Evolutionary conservation across 2,329 filamentous ascomycete genomes (phyloP).

Genomic region (Diplodia sapinea): DNA sequence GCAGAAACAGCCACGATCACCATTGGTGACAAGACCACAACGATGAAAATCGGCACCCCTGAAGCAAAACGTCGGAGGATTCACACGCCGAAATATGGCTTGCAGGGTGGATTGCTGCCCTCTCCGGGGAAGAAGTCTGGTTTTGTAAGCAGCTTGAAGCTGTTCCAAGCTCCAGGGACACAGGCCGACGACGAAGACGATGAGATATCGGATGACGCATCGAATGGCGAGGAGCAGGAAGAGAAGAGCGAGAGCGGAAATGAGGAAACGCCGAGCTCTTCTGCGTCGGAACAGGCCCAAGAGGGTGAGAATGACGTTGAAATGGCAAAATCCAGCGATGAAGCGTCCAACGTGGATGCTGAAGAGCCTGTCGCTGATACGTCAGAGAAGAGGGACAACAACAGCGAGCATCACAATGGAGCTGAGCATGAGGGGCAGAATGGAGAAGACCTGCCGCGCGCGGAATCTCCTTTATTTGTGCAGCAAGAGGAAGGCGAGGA

Average conservation of each 20-base stretch:
- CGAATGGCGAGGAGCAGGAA: neutral
- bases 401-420: neutral
- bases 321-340: conserved; percentile 1
- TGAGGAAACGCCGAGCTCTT: conserved; percentile 15
- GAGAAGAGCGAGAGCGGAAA: neutral
- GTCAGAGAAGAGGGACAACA: neutral
- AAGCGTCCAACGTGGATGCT: neutral
- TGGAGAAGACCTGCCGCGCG: conserved; percentile 3
- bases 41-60: conserved; percentile 65
- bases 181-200: conserved; percentile 38
- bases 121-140: conserved; percentile 38
- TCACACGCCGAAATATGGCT: conserved; percentile 45
- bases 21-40: conserved; percentile 71
- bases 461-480: conserved; percentile 21
- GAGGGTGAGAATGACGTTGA: neutral
- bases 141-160: conserved; percentile 55
- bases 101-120: conserved; percentile 40
- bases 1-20: conserved; percentile 75
- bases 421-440: neutral
- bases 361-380: neutral
- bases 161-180: conserved; percentile 62
- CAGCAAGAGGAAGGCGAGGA: conserved; percentile 44
- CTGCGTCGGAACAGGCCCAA: neutral
- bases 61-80: conserved; percentile 54
- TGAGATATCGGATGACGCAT: conserved; percentile 13